A percentile compares a stretch with the other conserved stretches of the same genome.
phyloP scores from a whole-genome alignment of 2,329 filamentous ascomycete genomes.

The Neoscytalidium dimidiatum region DNA sequence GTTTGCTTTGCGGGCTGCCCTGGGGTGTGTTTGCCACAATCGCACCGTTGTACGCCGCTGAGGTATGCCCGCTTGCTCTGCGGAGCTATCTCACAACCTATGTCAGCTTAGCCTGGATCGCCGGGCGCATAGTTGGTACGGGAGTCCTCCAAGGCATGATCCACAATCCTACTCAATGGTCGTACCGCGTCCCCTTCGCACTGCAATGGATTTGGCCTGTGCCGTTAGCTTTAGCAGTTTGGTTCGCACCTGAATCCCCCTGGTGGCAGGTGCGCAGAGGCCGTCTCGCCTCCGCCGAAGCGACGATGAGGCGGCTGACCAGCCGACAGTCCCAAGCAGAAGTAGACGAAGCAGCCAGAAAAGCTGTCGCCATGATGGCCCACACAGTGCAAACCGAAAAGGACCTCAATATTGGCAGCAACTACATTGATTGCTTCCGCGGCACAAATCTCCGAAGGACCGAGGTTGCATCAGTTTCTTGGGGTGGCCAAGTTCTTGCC shows the following conservation, averaged over 20 bases:
- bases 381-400: conserved; percentile 81
- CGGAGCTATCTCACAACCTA: conserved; percentile 60
- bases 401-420: conserved; percentile 67
- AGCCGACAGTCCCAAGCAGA: neutral
- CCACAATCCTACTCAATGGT: conserved; percentile 64
- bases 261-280: conserved; percentile 73
- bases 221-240: conserved; percentile 64
- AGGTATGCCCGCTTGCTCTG: conserved; percentile 68
- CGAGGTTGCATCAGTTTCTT: conserved; percentile 62
- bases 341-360: neutral
- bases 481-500: conserved; percentile 46
- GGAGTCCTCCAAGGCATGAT: conserved; percentile 70
- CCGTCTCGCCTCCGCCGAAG: conserved; percentile 64
- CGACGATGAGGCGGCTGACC: conserved; percentile 62
- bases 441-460: conserved; percentile 75
- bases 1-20: conserved; percentile 47
- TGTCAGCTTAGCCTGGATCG: conserved; percentile 73
- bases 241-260: conserved; percentile 67
- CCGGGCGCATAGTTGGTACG: conserved; percentile 72
- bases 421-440: conserved; percentile 79
- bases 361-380: conserved; percentile 76
- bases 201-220: conserved; percentile 76
- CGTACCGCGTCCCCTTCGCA: conserved; percentile 62
- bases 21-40: conserved; percentile 50
- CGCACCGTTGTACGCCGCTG: conserved; percentile 49